These are phyloP conservation scores for Globisporangium polare DNA, from an alignment of 352 stramenopile genomes.

Conservation along the genomic window DNA sequence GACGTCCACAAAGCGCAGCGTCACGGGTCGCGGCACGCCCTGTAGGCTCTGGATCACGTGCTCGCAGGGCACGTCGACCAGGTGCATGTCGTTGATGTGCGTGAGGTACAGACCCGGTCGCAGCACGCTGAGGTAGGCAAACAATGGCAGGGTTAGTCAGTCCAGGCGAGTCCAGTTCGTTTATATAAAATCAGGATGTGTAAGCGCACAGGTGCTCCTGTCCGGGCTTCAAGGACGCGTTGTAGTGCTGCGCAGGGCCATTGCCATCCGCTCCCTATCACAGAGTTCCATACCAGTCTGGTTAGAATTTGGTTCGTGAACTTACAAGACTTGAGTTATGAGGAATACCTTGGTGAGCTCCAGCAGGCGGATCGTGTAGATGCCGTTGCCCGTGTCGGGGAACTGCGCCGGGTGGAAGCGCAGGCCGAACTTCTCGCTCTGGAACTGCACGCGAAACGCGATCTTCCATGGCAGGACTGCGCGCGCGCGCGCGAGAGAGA, in stretches of 20 bases:
- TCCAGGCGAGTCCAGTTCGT: not conserved
- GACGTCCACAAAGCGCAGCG: constrained; percentile 69
- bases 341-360: constrained; percentile 56
- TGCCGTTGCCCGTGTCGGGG: constrained; percentile 78
- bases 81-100: constrained; percentile 72
- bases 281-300: not conserved
- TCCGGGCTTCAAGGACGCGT: constrained; percentile 44
- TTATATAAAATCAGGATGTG: not conserved
- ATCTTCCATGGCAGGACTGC: constrained; percentile 81
- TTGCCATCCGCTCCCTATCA: constrained; percentile 33
- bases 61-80: constrained; percentile 60
- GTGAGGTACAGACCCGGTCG: constrained; percentile 75
- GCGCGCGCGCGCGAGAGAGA: too few species aligned
- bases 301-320: not conserved
- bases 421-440: constrained; percentile 72
- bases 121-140: constrained; percentile 29
- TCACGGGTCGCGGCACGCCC: constrained; percentile 47
- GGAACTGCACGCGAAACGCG: constrained; percentile 79
- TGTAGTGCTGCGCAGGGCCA: constrained; percentile 72
- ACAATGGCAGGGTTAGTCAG: not conserved
- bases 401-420: constrained; percentile 77
- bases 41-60: constrained; percentile 66
- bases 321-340: not conserved
- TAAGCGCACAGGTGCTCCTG: constrained; percentile 56
- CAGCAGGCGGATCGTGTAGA: constrained; percentile 77